Evolutionary conservation across 495 filamentous ascomycete genomes (phyloP), one percentile per base, ranked within the genome.

Genomic region (Aspergillus carlsbadensis): DNA sequence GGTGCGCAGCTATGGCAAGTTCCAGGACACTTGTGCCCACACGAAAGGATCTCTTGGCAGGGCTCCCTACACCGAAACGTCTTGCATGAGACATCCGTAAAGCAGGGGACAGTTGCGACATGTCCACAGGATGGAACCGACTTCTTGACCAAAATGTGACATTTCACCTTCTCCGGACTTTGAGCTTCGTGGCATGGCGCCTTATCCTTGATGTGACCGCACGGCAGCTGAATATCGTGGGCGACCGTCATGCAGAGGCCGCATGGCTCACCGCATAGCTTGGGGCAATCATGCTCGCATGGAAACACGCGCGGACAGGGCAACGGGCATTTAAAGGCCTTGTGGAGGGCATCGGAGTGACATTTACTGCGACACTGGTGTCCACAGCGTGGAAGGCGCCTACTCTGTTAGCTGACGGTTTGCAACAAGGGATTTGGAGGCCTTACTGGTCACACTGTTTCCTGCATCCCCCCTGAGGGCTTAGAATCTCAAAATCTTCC

Each of bases 391-490:
- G 47, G 26, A 22, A 92, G 76, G 31, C 84, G 72, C 48, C 75
- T 29, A 29, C 8, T 3, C 26, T 29, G 26, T 29, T 29, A 29
- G 26, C 26, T 29, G 26, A 29, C n/a, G 26, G 8, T 8, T 29
- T 29, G 4, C 26, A 3, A 29, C 8, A 29, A 4, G 26, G 26
- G 26, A 29, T 3, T 8, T 29, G 26, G 3, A 29, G 26, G 26
- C 8, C 26, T 29, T 29, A 29, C 26, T 29, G 67, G 7, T 70
- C 74, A 57, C 90, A 95, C 17, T 61, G 74, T 17, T 78, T 63
- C 48, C 67, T 62, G 59, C 90, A 94, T 5, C 90, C 90, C 31
- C 87, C 87, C 65, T 92, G 88, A 0, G 90, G 90, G 2, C 83
- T 71, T n/a, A 81, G 58, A 1, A 63, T 65, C 3, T 61, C 55